Conservation (phyloP, 495 filamentous ascomycete genomes). For the Penicillium verhagenii region DNA sequence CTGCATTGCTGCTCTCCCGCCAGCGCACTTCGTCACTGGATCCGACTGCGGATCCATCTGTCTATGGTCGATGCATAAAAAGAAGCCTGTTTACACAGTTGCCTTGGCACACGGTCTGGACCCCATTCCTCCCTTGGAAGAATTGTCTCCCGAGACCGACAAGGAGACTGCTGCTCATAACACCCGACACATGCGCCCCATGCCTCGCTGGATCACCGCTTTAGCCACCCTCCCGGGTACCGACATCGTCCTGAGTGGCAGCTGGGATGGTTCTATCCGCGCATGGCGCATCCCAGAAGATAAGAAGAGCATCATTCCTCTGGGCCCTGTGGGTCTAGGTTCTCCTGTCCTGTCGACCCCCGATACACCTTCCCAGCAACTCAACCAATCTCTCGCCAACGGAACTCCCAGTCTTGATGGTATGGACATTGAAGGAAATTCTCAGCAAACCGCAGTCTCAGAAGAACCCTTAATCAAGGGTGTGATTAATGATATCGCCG, state of each 20-base stretch:
- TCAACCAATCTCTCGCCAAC: constrained; percentile 34
- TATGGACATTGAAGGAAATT: constrained; percentile 24
- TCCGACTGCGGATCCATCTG: constrained; percentile 83
- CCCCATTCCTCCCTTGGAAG: constrained; percentile 57
- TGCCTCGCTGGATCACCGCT: constrained; percentile 86
- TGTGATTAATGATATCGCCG: constrained; percentile 78
- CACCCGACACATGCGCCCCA: constrained; percentile 38
- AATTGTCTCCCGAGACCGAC: constrained; percentile 67
- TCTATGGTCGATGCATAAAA: constrained; percentile 90
- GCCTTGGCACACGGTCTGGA: constrained; percentile 83
- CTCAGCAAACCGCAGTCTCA: constrained; percentile 12
- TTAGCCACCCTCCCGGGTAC: constrained; percentile 81
- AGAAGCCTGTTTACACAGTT: constrained; percentile 85
- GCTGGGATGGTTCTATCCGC: constrained; percentile 87
- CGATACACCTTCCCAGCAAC: constrained; percentile 39
- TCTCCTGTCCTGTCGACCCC: constrained; percentile 13
- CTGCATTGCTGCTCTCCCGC: constrained; percentile 82
- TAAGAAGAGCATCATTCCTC: constrained; percentile 70
- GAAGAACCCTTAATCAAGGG: constrained; percentile 58
- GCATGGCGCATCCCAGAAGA: constrained; percentile 84
- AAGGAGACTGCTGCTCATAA: constrained; percentile 60
- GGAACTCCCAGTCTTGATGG: constrained; percentile 22
- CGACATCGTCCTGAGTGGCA: constrained; percentile 83
- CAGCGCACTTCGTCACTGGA: constrained; percentile 87
- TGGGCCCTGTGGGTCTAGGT: constrained; percentile 62